phyloP scores from a whole-genome alignment of 108 stramenopile genomes.

The Nitzschia putrida region DNA sequence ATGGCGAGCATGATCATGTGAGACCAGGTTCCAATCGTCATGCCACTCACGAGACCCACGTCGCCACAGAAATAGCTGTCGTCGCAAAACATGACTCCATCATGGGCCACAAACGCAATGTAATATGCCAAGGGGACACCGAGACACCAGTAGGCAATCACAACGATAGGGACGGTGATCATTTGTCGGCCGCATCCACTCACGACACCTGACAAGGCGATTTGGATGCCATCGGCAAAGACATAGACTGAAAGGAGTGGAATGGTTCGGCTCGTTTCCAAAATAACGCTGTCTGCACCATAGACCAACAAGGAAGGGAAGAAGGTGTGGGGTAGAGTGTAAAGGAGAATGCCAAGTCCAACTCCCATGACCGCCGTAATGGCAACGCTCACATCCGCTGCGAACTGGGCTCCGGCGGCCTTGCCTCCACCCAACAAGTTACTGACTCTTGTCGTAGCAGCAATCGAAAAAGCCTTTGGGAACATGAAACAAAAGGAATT shows the following conservation, averaged over 20 bases:
- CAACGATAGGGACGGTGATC: conserved; percentile 52
- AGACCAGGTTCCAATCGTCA: conserved; percentile 64
- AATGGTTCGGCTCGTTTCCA: conserved; percentile 47
- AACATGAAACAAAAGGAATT: conserved; percentile 70
- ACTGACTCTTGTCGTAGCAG: conserved; percentile 53
- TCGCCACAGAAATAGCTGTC: conserved; percentile 55
- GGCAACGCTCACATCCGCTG: conserved; percentile 41
- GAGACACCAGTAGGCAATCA: conserved; percentile 65
- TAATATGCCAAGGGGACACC: conserved; percentile 65
- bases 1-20: conserved; percentile 57
- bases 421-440: conserved; percentile 49
- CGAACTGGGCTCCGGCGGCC: conserved; percentile 27
- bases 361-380: conserved; percentile 31
- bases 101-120: conserved; percentile 41
- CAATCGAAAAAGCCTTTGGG: conserved; percentile 46
- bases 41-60: conserved; percentile 57
- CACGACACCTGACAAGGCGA: conserved; percentile 58
- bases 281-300: conserved; percentile 35
- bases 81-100: conserved; percentile 31
- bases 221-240: conserved; percentile 68
- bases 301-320: conserved; percentile 60
- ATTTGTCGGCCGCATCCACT: conserved; percentile 71
- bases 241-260: conserved; percentile 62
- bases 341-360: conserved; percentile 42
- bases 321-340: conserved; percentile 43